A percentile compares a stretch with the other conserved stretches of the same genome.
Conservation (phyloP, 495 filamentous ascomycete genomes). For the Lasiosphaeriaceae sp. region DNA sequence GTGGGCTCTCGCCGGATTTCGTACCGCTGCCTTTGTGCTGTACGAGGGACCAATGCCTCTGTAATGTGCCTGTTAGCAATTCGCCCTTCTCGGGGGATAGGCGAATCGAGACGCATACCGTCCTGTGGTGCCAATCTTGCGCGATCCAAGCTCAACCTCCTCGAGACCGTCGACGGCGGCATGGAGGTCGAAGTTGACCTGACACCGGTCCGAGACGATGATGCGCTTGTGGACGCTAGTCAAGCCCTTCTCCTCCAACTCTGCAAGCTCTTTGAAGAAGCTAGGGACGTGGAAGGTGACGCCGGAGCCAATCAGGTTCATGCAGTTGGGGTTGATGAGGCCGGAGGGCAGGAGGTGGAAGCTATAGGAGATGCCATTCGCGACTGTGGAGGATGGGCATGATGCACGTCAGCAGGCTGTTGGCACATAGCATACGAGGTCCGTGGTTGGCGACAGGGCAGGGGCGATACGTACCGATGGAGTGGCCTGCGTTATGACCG, state of each 20-base stretch:
- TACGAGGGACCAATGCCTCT: constrained; percentile 78
- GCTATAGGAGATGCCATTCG: constrained; percentile 35
- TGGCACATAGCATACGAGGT: constrained; percentile 38
- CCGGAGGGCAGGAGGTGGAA: constrained; percentile 68
- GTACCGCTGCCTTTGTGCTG: constrained; percentile 66
- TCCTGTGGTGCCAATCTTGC: constrained; percentile 54
- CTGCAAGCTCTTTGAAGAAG: constrained; percentile 83
- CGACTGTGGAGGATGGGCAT: constrained; percentile 17
- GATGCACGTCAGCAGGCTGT: background rate
- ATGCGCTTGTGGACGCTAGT: constrained; percentile 60
- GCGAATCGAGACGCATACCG: constrained; percentile 11
- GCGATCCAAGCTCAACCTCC: constrained; percentile 65
- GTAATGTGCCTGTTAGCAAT: constrained; percentile 31
- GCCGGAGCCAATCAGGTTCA: constrained; percentile 83
- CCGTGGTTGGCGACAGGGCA: constrained; percentile 38
- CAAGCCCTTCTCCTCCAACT: constrained; percentile 68
- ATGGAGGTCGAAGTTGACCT: constrained; percentile 83
- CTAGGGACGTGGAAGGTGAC: constrained; percentile 71
- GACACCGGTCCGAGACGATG: constrained; percentile 75
- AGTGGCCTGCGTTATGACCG: constrained; percentile 46
- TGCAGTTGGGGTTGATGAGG: constrained; percentile 69
- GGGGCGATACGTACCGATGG: constrained; percentile 53
- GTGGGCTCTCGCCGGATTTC: background rate
- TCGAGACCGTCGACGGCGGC: constrained; percentile 76
- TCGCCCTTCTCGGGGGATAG: constrained; percentile 9